Percentiles rank a stretch among this genome's conserved stretches.
These are phyloP conservation scores for Vinca major DNA, from an alignment of 305 asterid genomes.

Conservation along the genomic window DNA sequence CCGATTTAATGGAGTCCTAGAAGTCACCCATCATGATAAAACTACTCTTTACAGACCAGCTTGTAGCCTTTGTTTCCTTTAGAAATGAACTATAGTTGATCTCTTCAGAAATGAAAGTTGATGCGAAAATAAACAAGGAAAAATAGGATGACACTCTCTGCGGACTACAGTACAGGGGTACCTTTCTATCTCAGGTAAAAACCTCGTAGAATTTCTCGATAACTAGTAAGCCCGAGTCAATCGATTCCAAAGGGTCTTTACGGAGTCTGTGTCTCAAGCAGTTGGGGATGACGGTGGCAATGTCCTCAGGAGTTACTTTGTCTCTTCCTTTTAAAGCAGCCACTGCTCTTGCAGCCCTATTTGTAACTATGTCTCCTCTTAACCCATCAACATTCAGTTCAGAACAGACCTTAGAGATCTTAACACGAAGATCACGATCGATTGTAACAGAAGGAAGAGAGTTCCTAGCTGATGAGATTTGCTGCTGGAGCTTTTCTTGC, in stretches of 20 bases:
- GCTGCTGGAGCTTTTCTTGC: conserved; percentile 77
- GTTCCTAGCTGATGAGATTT: conserved; percentile 70
- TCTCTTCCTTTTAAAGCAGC: conserved; percentile 87
- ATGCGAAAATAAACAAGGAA: background rate
- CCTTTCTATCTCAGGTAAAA: conserved; percentile 38
- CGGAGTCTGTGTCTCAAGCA: conserved; percentile 91
- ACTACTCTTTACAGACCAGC: background rate
- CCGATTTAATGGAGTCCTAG: background rate
- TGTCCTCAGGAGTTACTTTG: conserved; percentile 64
- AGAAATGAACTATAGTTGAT: no score
- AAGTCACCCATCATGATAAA: background rate
- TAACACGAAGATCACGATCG: conserved; percentile 71
- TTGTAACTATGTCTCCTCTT: conserved; percentile 85
- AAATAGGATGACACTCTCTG: background rate
- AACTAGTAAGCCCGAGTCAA: conserved; percentile 86
- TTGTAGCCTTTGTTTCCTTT: background rate
- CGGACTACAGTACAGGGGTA: background rate
- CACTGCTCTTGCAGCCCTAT: conserved; percentile 81
- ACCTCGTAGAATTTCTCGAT: conserved; percentile 87
- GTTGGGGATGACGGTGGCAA: conserved; percentile 81
- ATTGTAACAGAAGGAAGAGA: conserved; percentile 48
- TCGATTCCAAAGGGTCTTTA: conserved; percentile 88
- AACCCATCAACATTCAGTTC: conserved; percentile 87
- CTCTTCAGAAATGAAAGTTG: background rate
- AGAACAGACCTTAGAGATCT: conserved; percentile 82